These are phyloP conservation scores for Pinus taeda DNA, from an alignment of 75 land plant species.

Conservation along the genomic window DNA sequence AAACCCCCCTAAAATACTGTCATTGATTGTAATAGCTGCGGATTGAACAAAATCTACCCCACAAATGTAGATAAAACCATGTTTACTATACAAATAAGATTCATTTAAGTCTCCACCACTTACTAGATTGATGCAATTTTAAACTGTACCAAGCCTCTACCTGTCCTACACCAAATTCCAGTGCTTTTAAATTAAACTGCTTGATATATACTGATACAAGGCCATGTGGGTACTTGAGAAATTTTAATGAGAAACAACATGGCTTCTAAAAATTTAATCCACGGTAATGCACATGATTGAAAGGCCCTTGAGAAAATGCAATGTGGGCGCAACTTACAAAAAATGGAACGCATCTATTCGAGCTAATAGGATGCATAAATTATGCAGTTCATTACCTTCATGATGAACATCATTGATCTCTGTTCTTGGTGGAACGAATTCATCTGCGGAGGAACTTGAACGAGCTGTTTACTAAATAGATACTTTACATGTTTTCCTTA, in stretches of 20 bases:
- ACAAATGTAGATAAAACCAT: not conserved
- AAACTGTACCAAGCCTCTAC: not conserved
- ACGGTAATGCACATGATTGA: not conserved
- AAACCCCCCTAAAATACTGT: no score
- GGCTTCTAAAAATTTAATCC: not conserved
- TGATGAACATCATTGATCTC: no score
- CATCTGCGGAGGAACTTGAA: no score
- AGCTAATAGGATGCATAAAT: not conserved
- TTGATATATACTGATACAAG: not conserved
- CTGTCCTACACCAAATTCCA: not conserved
- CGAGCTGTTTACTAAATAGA: no score
- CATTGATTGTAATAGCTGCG: not conserved
- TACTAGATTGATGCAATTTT: not conserved
- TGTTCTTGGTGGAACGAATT: no score
- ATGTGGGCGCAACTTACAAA: not conserved
- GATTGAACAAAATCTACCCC: not conserved
- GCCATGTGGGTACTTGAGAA: no score
- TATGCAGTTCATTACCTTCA: conserved; percentile 7
- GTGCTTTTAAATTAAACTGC: not conserved
- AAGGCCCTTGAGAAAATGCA: not conserved
- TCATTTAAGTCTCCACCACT: not conserved
- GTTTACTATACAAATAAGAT: not conserved
- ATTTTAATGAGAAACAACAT: not conserved
- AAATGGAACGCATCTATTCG: not conserved
- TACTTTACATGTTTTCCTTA: no score